Percentiles rank a stretch among this genome's conserved stretches.
Conservation (phyloP, 257 asterid genomes). For the Datura wrightii region DNA sequence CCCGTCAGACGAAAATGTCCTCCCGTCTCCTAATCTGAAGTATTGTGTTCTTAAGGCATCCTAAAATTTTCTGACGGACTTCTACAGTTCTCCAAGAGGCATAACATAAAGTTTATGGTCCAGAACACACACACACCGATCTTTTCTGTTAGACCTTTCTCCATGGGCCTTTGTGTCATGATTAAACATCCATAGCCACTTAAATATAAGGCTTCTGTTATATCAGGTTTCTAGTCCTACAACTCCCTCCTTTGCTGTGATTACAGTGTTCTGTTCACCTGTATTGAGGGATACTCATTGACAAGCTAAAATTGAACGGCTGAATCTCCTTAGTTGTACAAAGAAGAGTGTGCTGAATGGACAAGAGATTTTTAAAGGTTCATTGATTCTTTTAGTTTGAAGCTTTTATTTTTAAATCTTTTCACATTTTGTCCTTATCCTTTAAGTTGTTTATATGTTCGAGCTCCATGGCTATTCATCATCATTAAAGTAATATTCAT, state of each 20-base stretch:
- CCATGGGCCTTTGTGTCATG: background rate
- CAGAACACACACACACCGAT: background rate
- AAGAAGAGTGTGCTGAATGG: slow-evolving; percentile 11
- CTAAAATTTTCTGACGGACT: background rate
- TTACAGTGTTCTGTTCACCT: slow-evolving; percentile 1
- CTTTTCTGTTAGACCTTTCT: background rate
- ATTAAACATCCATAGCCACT: background rate
- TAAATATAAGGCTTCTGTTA: slow-evolving; percentile 1
- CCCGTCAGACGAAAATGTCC: background rate
- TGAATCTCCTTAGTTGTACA: background rate
- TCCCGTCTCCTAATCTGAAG: background rate
- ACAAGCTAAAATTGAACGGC: background rate
- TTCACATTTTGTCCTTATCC: background rate
- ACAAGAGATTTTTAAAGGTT: background rate
- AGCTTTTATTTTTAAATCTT: background rate
- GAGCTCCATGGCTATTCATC: background rate
- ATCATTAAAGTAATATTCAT: background rate
- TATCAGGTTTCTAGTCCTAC: background rate
- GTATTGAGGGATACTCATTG: background rate
- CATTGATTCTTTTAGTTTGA: background rate
- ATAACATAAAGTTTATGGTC: background rate
- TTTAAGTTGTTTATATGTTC: background rate
- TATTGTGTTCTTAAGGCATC: slow-evolving; percentile 12
- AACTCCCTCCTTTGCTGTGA: background rate
- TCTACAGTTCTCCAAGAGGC: background rate